Percentiles rank a stretch among this genome's conserved stretches.
Conservation (phyloP, 345 rosid species). For the Ailanthus altissimus region DNA sequence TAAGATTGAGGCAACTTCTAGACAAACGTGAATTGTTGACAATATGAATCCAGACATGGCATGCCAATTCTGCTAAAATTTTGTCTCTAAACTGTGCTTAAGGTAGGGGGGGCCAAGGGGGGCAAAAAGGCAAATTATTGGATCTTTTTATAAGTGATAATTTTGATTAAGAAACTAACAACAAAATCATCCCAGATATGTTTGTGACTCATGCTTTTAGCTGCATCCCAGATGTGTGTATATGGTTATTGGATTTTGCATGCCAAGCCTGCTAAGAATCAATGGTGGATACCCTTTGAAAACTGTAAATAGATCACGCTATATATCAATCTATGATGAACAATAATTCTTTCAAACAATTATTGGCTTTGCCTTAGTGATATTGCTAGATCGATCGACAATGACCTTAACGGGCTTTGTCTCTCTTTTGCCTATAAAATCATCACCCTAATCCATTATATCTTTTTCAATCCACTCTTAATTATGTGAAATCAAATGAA, state of each 20-base stretch:
- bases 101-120: conserved; percentile 14
- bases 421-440: conserved; percentile 16
- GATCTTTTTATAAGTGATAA: background rate
- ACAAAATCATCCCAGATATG: conserved; percentile 14
- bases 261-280: conserved; percentile 22
- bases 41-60: conserved; percentile 18
- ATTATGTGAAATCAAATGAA: too few species aligned
- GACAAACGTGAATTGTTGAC: background rate
- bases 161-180: conserved; percentile 2
- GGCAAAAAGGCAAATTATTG: conserved; percentile 13
- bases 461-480: background rate
- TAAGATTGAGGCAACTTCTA: background rate
- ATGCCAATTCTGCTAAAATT: conserved; percentile 11
- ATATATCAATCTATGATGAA: conserved; percentile 23
- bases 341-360: conserved; percentile 26
- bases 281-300: conserved; percentile 10
- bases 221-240: background rate
- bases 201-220: background rate
- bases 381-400: background rate
- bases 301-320: conserved; percentile 18
- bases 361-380: conserved; percentile 8
- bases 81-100: conserved; percentile 19
- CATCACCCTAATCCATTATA: conserved; percentile 13
- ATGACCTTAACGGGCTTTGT: conserved; percentile 3
- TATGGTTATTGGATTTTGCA: background rate